Base-by-base conservation (phyloP, 345 rosid species). In the Garcia nutans region DNA sequence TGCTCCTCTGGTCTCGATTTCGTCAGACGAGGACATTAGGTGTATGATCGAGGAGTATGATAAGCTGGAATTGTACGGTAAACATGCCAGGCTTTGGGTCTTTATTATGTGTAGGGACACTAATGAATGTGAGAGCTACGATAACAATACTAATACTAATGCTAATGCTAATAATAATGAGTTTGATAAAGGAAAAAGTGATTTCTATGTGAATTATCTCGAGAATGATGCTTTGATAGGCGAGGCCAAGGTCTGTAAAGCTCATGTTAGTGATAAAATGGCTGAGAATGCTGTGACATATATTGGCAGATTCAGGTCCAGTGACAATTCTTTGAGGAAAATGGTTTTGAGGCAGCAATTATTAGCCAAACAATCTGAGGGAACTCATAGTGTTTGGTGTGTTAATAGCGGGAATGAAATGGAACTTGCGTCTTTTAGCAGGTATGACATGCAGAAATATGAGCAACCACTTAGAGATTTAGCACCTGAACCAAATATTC, bases 21-120 rank as follows among this genome's bases (percentile, higher is more conserved):
- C 50, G 8, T 77, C 78, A 7, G 84, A 83, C 65, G 84, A 75
- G 19, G 84, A 78, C 60, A 77, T 80, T 12, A 42, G 24, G 59
- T 56, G 77, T 65, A 83, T 83, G 86, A 66, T 80, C 71, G 71
- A 80, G 19, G 86, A 77, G 77, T 76, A 70, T 52, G 81, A 83
- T 19, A 77, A 61, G 66, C 57, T 75, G 22, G 82, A 72, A 77
- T 17, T 65, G 60, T 59, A 20, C 57, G 80, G 81, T 62, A 74
- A 66, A 65, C 75, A 26, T 22, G 41, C 70, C 3, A 71, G 84
- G 75, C 82, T 83, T 74, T 75, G 84, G 82, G 5, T 83, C 7
- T 83, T 74, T 63, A 77, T 80, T 5, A 74, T 31, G 2, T 58
- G 75, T 19, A 65, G 28, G 12, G 57, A 68, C 22, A 42, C 33